Evolutionary conservation across 2,329 filamentous ascomycete species (phyloP).

Genomic region (Elsinoe arachidis): DNA sequence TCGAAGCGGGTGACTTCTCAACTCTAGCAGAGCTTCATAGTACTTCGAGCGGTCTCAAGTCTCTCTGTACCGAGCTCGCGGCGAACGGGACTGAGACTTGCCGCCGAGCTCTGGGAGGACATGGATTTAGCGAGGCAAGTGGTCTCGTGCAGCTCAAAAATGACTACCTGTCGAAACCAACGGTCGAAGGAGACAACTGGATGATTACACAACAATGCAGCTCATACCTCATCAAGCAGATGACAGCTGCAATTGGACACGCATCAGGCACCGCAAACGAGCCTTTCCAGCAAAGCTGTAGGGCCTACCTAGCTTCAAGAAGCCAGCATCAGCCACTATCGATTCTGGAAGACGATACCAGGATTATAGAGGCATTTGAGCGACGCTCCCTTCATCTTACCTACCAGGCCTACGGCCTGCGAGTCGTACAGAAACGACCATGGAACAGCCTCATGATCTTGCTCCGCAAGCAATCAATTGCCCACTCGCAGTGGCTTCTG

Average conservation of each 20-base stretch:
- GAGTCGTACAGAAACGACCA: constrained; percentile 37
- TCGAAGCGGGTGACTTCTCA: constrained; percentile 42
- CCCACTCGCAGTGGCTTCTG: constrained; percentile 43
- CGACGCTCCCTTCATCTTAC: constrained; percentile 37
- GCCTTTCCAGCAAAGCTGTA: constrained; percentile 34
- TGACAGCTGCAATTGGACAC: constrained; percentile 26
- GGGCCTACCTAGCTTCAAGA: constrained; percentile 31
- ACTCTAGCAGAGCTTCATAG: constrained; percentile 44
- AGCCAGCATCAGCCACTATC: constrained; percentile 23
- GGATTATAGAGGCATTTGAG: constrained; percentile 38
- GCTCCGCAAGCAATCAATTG: constrained; percentile 34
- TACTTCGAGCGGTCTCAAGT: constrained; percentile 47
- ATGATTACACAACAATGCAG: constrained; percentile 49
- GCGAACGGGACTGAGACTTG: constrained; percentile 49
- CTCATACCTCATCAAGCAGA: constrained; percentile 45
- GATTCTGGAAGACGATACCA: constrained; percentile 29
- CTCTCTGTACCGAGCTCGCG: constrained; percentile 44
- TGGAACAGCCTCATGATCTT: constrained; percentile 41
- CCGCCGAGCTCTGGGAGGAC: constrained; percentile 45
- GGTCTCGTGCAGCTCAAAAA: constrained; percentile 45
- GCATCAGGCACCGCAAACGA: constrained; percentile 28
- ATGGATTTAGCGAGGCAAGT: constrained; percentile 46
- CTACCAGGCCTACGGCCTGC: constrained; percentile 35
- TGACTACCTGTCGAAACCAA: constrained; percentile 46
- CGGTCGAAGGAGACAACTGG: constrained; percentile 50